Base-by-base conservation (phyloP, 148 eudicot genomes). In the Rhododendron molle region DNA sequence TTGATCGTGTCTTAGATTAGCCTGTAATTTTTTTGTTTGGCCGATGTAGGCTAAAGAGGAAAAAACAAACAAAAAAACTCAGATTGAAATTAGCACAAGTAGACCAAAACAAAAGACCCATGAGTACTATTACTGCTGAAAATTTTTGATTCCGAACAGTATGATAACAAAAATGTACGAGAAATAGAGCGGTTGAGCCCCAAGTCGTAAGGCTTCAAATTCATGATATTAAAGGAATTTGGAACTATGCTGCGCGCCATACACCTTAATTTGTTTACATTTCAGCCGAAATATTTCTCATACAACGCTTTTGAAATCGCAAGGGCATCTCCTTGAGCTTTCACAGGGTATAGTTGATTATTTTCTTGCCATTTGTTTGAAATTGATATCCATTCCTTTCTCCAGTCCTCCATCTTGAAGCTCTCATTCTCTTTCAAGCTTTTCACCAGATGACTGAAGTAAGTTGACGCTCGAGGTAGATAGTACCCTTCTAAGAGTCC, bases 321-420 rank as follows among this genome's bases (percentile, higher is more conserved):
- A 40, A 93, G 86, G 46, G 98, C 95, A 67, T 93, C 91, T 69
- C 99, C 99, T 72, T 60, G 89, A 80, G 94, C 95, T 76, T 89
- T 92, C 67, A 90, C 89, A 1, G 98, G 98, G 85, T 95, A 97
- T 46, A 88, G 80, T 40, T 94, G 90, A 3, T 85, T 85, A 82
- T 89, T 93, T 50, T 85, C 86, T 91, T 97, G 99, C 99, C 99
- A 97, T 87, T 90, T 81, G 88, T 93, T 95, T 52, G 99, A 97
- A 88, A 90, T 92, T 4, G 92, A 82, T 73, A 97, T 95, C 98
- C 96, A 97, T 80, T 97, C 95, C 86, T 83, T 91, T 86, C 98
- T 94, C 99, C 99, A 97, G n/a, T 89, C 93, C 77, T 87, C 93
- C 90, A 95, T 32, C 86, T 90, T 86, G 87, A 95, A 95, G 69